Evolutionary conservation across 78 protist species (phyloP).

Genomic region (Dictyostelium brefeldianum): DNA sequence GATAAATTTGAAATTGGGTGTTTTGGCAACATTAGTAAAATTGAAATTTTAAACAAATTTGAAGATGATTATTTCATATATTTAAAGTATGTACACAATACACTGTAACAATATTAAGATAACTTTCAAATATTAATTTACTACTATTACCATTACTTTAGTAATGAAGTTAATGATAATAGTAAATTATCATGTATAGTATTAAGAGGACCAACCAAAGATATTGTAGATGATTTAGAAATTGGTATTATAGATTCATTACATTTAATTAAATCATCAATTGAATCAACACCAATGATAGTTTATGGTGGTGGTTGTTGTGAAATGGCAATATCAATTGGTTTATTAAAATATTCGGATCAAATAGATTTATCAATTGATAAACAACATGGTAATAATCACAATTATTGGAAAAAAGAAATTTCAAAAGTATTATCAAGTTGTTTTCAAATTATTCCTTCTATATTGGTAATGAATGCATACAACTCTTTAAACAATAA

Average conservation of each 20-base stretch:
- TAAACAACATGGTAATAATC: not conserved
- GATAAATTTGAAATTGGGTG: not conserved
- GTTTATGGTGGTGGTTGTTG: constrained; percentile 77
- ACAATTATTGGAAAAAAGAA: constrained; percentile 21
- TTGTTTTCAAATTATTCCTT: constrained; percentile 25
- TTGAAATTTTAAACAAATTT: not conserved
- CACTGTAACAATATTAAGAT: not conserved
- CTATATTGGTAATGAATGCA: constrained; percentile 13
- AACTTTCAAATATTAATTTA: not conserved
- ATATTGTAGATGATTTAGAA: constrained; percentile 66
- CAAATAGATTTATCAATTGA: not conserved
- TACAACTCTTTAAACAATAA: not conserved
- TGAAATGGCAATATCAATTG: constrained; percentile 53
- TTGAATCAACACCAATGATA: constrained; percentile 37
- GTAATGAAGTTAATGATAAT: not conserved
- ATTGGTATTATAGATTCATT: constrained; percentile 74
- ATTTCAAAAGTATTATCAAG: constrained; percentile 5
- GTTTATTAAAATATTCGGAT: not conserved
- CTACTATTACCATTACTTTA: not conserved
- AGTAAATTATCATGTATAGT: constrained; percentile 27
- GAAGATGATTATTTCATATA: constrained; percentile 25
- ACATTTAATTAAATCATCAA: constrained; percentile 42
- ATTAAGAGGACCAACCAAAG: constrained; percentile 68
- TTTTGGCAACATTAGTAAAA: not conserved
- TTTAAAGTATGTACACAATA: not conserved